Base-by-base conservation (phyloP, 495 filamentous ascomycete species). In the Penicillium atrosanguineum region DNA sequence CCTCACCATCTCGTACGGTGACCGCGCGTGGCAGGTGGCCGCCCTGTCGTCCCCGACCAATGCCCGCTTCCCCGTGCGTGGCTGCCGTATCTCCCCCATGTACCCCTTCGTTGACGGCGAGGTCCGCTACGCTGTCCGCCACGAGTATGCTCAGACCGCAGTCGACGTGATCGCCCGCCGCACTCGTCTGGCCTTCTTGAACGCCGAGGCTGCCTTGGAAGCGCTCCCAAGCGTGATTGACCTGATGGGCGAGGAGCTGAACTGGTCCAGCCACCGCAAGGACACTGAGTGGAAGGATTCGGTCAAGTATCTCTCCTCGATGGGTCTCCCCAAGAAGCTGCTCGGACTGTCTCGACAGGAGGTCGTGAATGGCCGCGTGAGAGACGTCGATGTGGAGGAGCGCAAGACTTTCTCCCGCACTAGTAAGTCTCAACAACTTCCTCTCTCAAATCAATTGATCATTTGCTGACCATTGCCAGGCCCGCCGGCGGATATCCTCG, bases 31-130 rank as follows among this genome's bases (percentile, higher is more conserved):
- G 94, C 90, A 90, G 18, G 94, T 98, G 14, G 94, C 90, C 9
- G 86, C 88, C 14, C 75, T 98, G 36, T 92, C 87, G 53, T 76
- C 82, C 7, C 88, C 92, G 0, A 97, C 93, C 1, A 83, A 88
- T 42, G 73, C 84, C 55, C 87, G 94, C 36, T 97, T 92, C 76
- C 94, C 94, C 14, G 86, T 93, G 11, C 82, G 93, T 31, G 94
- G 94, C 25, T 82, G 87, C 68, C 87, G 91, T 46, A 84, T 98
- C 43, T 85, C 87, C 3, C 56, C 78, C 16, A 78, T 96, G 37
- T 97, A 97, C 69, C 94, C 94, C 21, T 98, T 95, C 68, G 80
- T 98, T n/a, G 94, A 97, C 64, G 94, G 94, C 44, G 94, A 98
- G 72, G 82, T 98, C 23, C 82, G 92, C 29, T 98, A 97, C 62